A percentile compares a stretch with the other conserved stretches of the same genome.
These are phyloP conservation scores for Syncephalastrum contaminatum DNA, from an alignment of 371 early-diverging fungal species.

Conservation along the genomic window DNA sequence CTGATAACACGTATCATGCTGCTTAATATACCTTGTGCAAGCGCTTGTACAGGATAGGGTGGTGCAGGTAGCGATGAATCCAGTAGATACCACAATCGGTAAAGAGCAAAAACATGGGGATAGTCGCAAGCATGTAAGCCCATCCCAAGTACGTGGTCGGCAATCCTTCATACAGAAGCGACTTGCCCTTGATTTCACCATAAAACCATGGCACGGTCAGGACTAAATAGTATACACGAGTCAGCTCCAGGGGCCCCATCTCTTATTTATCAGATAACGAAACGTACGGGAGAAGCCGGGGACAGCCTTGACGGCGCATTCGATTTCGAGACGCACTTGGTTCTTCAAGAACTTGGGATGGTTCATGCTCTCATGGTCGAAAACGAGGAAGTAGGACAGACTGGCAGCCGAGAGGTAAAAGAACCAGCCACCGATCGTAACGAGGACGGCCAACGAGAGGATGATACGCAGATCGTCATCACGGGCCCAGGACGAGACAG, in stretches of 20 bases:
- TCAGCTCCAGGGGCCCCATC: background rate
- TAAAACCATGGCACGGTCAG: constrained; percentile 90
- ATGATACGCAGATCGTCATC: constrained; percentile 70
- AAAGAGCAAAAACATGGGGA: constrained; percentile 80
- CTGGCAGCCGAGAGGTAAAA: constrained; percentile 80
- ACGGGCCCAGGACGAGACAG: constrained; percentile 42
- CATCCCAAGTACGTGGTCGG: constrained; percentile 42
- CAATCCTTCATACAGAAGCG: constrained; percentile 64
- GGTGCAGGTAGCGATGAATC: constrained; percentile 91
- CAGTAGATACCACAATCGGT: constrained; percentile 94
- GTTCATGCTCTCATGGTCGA: constrained; percentile 83
- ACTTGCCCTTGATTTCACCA: constrained; percentile 87
- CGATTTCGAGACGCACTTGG: constrained; percentile 86
- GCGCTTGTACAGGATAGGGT: constrained; percentile 80
- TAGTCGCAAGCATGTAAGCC: constrained; percentile 63
- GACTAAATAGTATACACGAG: constrained; percentile 22
- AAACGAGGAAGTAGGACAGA: constrained; percentile 79
- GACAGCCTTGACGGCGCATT: constrained; percentile 73
- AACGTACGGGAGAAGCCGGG: constrained; percentile 68
- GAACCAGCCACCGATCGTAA: constrained; percentile 69
- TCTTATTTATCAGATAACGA: background rate
- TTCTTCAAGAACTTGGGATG: constrained; percentile 91
- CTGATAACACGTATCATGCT: background rate
- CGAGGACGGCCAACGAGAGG: constrained; percentile 67
- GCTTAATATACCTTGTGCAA: constrained; percentile 78